Evolutionary conservation across 164 flowering plant species (phyloP), one percentile per base, ranked within the genome.

Genomic region (Tinospora cordifolia): DNA sequence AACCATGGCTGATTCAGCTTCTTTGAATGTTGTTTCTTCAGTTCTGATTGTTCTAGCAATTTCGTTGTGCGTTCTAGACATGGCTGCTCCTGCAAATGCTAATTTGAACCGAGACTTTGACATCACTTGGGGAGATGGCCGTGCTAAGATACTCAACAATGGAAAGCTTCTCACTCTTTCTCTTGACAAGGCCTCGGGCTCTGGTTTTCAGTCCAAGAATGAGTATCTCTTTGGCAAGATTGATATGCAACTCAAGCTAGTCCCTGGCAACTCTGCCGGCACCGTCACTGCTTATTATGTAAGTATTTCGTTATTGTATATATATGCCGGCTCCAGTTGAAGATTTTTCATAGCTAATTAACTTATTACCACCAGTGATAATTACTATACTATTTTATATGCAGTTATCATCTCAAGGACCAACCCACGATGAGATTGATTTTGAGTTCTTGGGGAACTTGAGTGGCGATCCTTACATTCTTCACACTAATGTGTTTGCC

Each of bases 221-320:
- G 74, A 79, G 58, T 84, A 70, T 63, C 71, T 86, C 0, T 84
- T 73, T 38, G 87, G 81, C 0, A 79, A 75, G 69, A 73, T 86
- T 30, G 83, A 84, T 40, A 84, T 86, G 87, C 83, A 84, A 65
- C 76, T 86, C 77, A 86, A 86, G 65, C 90, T 86, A 22, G 90
- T 86, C 66, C 81, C 86, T n/a, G 86, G 86, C 6, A 79, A 86
- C 74, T 84, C 90, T 30, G 90, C 86, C 1, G 90, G 87, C 72
- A 86, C 87, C 4, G 86, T 86, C 77, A 84, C 90, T 13, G 78
- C 87, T 49, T 86, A 77, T 64, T 86, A 82, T 54, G 86, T 83
- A 74, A 64, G 84, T 24, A 26, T 69, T 57, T 57, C 36, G 36
- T 30, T 30, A 30, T 30, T 30, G 4, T 30, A 30, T 30, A 4